Evolutionary conservation across 2,329 filamentous ascomycete species (phyloP).

Genomic region (Xylariaceae sp.): DNA sequence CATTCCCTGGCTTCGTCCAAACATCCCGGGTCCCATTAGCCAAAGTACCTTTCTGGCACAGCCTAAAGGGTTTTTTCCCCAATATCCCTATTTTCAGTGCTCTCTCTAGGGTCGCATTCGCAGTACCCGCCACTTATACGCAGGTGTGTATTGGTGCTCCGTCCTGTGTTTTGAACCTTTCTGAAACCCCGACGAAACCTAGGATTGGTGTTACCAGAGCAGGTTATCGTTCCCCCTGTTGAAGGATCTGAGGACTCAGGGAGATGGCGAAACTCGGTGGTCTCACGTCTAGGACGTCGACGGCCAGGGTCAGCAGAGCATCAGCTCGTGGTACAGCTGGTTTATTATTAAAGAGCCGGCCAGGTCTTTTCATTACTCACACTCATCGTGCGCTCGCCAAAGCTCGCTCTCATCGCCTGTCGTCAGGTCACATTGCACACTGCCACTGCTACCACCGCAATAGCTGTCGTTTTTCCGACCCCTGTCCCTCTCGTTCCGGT

Average conservation of each 20-base stretch:
- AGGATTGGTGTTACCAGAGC: slow-evolving; percentile 20
- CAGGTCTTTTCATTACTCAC: slow-evolving; percentile 18
- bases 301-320: slow-evolving; percentile 20
- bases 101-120: too few relatives aligned
- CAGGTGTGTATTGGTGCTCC: slow-evolving; percentile 5
- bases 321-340: slow-evolving; percentile 17
- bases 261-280: slow-evolving; percentile 19
- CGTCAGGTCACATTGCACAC: slow-evolving; percentile 9
- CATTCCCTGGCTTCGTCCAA: too few relatives aligned
- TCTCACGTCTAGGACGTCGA: slow-evolving; percentile 15
- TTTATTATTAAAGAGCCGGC: slow-evolving; percentile 26
- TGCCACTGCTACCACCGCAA: slow-evolving; percentile 4
- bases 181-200: slow-evolving; percentile 29
- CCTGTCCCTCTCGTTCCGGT: slow-evolving; percentile 27
- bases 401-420: slow-evolving; percentile 2
- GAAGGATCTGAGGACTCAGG: slow-evolving; percentile 10
- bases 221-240: slow-evolving; percentile 13
- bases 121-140: not conserved
- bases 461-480: slow-evolving; percentile 20
- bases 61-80: too few relatives aligned
- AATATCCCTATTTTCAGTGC: too few relatives aligned
- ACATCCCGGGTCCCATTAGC: too few relatives aligned
- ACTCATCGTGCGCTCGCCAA: not conserved
- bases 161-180: slow-evolving; percentile 20
- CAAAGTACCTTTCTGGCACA: too few relatives aligned